These are phyloP conservation scores for Lophiostoma macrostomum DNA, from an alignment of 495 filamentous ascomycete genomes.

Conservation along the genomic window DNA sequence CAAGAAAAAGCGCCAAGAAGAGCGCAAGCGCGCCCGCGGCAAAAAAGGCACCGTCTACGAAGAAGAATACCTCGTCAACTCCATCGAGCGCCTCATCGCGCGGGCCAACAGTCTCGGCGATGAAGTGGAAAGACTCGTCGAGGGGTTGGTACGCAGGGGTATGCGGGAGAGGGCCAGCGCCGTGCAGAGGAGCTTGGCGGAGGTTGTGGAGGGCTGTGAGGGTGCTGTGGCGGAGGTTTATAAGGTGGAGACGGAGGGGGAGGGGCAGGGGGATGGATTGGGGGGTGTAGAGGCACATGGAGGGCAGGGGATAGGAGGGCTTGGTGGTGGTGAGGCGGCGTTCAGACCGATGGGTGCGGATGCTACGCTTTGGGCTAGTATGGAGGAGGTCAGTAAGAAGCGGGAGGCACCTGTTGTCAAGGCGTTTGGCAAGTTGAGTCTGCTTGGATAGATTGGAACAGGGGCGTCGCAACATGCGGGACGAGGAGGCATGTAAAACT, in stretches of 20 bases:
- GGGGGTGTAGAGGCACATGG: constrained; percentile 21
- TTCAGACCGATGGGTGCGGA: constrained; percentile 38
- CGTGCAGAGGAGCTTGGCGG: constrained; percentile 66
- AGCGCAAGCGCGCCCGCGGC: constrained; percentile 89
- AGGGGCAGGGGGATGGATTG: not conserved
- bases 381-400: constrained; percentile 31
- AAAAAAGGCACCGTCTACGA: constrained; percentile 97
- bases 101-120: constrained; percentile 66
- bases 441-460: too few species aligned
- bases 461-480: too few species aligned
- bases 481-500: too few species aligned
- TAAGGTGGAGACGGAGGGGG: constrained; percentile 28
- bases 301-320: constrained; percentile 34
- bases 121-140: constrained; percentile 69
- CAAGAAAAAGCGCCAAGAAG: constrained; percentile 80
- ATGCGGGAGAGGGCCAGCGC: constrained; percentile 86
- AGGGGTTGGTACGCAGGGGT: constrained; percentile 67
- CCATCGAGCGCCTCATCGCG: constrained; percentile 77
- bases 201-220: constrained; percentile 67
- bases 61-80: constrained; percentile 92
- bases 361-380: constrained; percentile 40
- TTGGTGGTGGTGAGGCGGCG: constrained; percentile 28
- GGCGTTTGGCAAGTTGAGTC: constrained; percentile 33
- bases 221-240: constrained; percentile 67
- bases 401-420: constrained; percentile 38